phyloP scores from a whole-genome alignment of 352 stramenopile species.

The Globisporangium barbulae region DNA sequence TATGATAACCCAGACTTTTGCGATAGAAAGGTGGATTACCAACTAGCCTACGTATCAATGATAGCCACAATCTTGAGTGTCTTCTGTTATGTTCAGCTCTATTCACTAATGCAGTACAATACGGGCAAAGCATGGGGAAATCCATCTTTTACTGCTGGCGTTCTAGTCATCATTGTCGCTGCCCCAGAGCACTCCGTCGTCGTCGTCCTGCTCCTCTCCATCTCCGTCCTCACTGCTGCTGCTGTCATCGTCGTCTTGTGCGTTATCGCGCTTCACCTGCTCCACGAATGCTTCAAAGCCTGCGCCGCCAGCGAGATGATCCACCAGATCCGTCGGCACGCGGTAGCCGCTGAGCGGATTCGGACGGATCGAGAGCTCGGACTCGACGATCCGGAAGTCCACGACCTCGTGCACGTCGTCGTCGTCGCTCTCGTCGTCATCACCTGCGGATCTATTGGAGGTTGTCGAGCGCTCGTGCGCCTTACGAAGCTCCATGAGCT shows the following conservation, averaged over 20 bases:
- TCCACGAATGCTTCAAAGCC: slow-evolving; percentile 83
- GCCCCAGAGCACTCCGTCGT: slow-evolving; percentile 15
- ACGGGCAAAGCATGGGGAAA: background rate
- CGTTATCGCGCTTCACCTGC: slow-evolving; percentile 81
- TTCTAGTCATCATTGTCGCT: slow-evolving; percentile 23
- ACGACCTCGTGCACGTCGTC: slow-evolving; percentile 45
- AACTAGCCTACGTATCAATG: no score
- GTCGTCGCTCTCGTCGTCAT: slow-evolving; percentile 22
- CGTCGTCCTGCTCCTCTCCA: slow-evolving; percentile 12
- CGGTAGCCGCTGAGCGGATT: slow-evolving; percentile 78
- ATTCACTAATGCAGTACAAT: slow-evolving; percentile 7
- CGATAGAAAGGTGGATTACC: background rate
- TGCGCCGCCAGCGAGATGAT: slow-evolving; percentile 63
- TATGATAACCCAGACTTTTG: background rate
- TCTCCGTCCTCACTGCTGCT: slow-evolving; percentile 28
- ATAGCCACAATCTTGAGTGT: no score
- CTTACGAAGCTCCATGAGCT: slow-evolving; percentile 50
- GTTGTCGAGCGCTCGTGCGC: slow-evolving; percentile 17
- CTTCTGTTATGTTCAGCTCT: background rate
- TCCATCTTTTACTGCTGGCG: background rate
- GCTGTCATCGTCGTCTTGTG: slow-evolving; percentile 15
- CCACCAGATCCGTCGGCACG: slow-evolving; percentile 79
- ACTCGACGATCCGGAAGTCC: slow-evolving; percentile 82
- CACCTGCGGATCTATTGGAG: slow-evolving; percentile 5
- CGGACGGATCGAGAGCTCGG: slow-evolving; percentile 47